phyloP scores from a whole-genome alignment of 1,284 basidiomycete species.

The Heliocybe sulcata region DNA sequence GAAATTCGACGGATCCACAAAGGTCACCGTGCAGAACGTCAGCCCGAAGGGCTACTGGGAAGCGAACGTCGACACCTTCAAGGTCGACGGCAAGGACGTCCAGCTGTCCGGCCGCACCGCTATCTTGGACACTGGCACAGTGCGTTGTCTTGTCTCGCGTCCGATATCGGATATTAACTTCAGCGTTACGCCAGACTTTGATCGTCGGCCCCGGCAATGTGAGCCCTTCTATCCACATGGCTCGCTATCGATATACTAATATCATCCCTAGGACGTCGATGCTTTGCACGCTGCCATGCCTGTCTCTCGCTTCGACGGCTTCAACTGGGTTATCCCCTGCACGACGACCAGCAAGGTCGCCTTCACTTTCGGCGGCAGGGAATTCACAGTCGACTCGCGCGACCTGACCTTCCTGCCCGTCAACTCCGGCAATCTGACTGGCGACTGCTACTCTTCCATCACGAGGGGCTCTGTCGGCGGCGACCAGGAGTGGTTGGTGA shows the following conservation, averaged over 20 bases:
- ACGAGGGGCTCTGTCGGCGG: conserved; percentile 55
- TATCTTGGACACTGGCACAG: conserved; percentile 78
- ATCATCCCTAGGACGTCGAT: conserved; percentile 55
- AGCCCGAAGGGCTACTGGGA: conserved; percentile 74
- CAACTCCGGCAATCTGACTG: conserved; percentile 49
- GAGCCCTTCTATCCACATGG: not conserved
- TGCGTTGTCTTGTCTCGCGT: conserved; percentile 18
- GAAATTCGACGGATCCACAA: conserved; percentile 53
- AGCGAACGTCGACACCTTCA: conserved; percentile 48
- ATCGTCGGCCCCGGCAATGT: not conserved
- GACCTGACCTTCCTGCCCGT: conserved; percentile 71
- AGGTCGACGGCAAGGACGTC: conserved; percentile 47
- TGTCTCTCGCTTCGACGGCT: conserved; percentile 51
- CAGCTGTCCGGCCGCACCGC: conserved; percentile 55
- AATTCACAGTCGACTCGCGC: conserved; percentile 58
- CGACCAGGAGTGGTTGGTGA: conserved; percentile 66
- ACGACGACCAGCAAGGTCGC: conserved; percentile 57
- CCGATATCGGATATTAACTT: not conserved
- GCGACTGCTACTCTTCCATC: conserved; percentile 73
- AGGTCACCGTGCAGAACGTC: conserved; percentile 54
- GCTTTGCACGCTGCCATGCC: conserved; percentile 53
- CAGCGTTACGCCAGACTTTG: not conserved
- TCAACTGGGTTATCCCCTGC: conserved; percentile 78
- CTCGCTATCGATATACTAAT: conserved; percentile 16
- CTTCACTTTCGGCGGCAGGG: conserved; percentile 56